Percentiles rank a stretch among this genome's conserved stretches.
phyloP scores from a whole-genome alignment of 768 basidiomycete genomes.

The Fomitopsis serialis region DNA sequence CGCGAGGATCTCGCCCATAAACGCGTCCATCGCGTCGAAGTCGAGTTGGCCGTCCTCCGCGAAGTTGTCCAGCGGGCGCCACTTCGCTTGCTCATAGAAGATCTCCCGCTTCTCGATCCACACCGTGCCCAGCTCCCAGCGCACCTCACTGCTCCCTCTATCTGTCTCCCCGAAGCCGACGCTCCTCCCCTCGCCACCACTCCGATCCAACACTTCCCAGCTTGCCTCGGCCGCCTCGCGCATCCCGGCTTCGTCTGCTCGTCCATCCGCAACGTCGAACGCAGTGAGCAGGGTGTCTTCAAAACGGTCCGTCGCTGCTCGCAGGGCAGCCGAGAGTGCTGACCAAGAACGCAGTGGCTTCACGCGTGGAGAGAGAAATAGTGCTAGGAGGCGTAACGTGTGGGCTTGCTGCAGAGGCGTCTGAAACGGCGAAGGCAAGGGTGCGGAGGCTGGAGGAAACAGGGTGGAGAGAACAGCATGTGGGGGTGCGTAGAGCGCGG shows the following conservation, averaged over 20 bases:
- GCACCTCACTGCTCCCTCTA: neutral
- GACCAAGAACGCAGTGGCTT: slow-evolving; percentile 71
- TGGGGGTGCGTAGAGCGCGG: slow-evolving; percentile 54
- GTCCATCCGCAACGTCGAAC: slow-evolving; percentile 83
- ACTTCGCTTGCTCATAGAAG: slow-evolving; percentile 79
- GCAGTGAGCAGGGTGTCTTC: slow-evolving; percentile 80
- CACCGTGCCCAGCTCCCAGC: slow-evolving; percentile 88
- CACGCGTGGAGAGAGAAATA: slow-evolving; percentile 65
- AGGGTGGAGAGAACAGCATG: slow-evolving; percentile 52
- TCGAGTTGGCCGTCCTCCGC: slow-evolving; percentile 61
- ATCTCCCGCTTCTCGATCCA: slow-evolving; percentile 96
- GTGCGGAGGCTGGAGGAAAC: slow-evolving; percentile 22
- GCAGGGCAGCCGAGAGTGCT: slow-evolving; percentile 55
- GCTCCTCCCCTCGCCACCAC: slow-evolving; percentile 32
- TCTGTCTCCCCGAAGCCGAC: too few relatives aligned
- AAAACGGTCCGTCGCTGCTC: slow-evolving; percentile 82
- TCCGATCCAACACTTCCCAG: slow-evolving; percentile 72
- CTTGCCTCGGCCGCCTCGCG: slow-evolving; percentile 73
- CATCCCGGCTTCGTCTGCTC: slow-evolving; percentile 72
- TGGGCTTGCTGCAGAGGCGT: slow-evolving; percentile 57
- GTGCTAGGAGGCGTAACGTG: slow-evolving; percentile 63
- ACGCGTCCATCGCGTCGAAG: slow-evolving; percentile 92
- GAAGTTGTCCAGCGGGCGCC: slow-evolving; percentile 81
- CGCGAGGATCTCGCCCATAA: slow-evolving; percentile 65
- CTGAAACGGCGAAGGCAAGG: slow-evolving; percentile 16